These are phyloP conservation scores for Hypoxylon rubiginosum DNA, from an alignment of 2,329 filamentous ascomycete genomes.

Conservation along the genomic window DNA sequence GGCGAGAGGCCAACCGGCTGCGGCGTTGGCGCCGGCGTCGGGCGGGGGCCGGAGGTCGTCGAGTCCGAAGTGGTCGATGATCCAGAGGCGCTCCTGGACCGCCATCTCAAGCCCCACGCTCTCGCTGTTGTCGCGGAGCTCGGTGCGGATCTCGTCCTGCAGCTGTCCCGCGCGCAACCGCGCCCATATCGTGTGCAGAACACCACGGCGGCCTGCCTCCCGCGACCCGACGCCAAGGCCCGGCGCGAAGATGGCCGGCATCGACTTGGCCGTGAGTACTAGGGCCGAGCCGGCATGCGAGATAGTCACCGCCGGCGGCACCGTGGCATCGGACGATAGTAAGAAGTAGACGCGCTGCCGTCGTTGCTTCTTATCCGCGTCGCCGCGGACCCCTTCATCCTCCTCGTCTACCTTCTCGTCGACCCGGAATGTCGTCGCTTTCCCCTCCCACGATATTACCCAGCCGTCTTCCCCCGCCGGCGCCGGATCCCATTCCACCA, in stretches of 20 bases:
- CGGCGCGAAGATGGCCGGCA: constrained; percentile 88
- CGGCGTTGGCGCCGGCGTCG: constrained; percentile 34
- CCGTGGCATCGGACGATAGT: constrained; percentile 76
- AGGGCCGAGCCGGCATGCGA: constrained; percentile 56
- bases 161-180: constrained; percentile 83
- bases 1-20: constrained; percentile 46
- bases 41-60: constrained; percentile 53
- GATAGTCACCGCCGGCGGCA: constrained; percentile 81
- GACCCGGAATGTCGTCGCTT: constrained; percentile 77
- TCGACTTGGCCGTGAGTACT: constrained; percentile 75
- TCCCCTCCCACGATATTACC: constrained; percentile 88
- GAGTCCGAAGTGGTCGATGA: constrained; percentile 83
- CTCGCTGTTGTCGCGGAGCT: constrained; percentile 81
- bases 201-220: constrained; percentile 80
- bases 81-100: constrained; percentile 86
- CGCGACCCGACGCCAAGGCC: constrained; percentile 77
- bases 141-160: constrained; percentile 80
- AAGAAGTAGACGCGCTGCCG: constrained; percentile 83
- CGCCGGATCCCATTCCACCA: constrained; percentile 85
- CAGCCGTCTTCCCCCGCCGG: constrained; percentile 60
- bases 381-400: constrained; percentile 11
- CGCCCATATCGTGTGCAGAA: constrained; percentile 91
- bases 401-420: constrained; percentile 63
- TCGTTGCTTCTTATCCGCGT: constrained; percentile 55
- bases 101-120: constrained; percentile 89